Evolutionary conservation across 2,329 filamentous ascomycete genomes (phyloP).

Genomic region (Verticillium albo-atrum): DNA sequence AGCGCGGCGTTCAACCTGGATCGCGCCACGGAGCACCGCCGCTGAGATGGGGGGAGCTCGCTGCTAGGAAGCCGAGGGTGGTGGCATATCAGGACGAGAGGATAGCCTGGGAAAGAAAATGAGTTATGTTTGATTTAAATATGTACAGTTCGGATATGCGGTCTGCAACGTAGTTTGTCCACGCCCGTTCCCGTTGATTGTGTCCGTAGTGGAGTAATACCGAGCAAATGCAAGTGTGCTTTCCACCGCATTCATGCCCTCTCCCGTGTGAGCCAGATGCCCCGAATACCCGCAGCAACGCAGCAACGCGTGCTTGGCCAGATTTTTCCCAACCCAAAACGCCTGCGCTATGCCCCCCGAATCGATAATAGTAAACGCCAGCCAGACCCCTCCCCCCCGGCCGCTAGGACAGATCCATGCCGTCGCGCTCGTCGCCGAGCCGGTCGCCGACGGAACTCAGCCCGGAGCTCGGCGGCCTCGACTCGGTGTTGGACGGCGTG

Average conservation of each 20-base stretch:
- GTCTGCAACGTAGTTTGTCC: no score
- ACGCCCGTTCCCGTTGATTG: no score
- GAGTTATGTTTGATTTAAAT: no score
- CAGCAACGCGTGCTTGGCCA: neutral
- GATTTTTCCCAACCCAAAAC: slow-evolving; percentile 3
- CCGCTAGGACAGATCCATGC: slow-evolving; percentile 43
- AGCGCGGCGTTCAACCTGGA: slow-evolving; percentile 75
- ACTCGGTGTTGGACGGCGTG: slow-evolving; percentile 19
- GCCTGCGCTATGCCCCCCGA: slow-evolving; percentile 13
- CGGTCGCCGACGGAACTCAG: slow-evolving; percentile 52
- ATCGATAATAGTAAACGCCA: neutral
- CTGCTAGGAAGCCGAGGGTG: neutral
- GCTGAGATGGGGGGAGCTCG: neutral
- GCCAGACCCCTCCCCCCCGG: no score
- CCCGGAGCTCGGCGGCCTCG: slow-evolving; percentile 48
- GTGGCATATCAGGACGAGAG: no score
- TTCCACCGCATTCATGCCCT: neutral
- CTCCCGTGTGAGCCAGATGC: no score
- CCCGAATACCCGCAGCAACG: neutral
- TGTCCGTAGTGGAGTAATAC: no score
- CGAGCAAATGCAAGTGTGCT: neutral
- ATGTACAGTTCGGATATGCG: no score
- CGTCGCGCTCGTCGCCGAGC: slow-evolving; percentile 33
- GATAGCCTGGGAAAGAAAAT: no score
- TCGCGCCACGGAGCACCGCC: slow-evolving; percentile 34